phyloP scores from a whole-genome alignment of 345 rosid species.

The Acer campestre region DNA sequence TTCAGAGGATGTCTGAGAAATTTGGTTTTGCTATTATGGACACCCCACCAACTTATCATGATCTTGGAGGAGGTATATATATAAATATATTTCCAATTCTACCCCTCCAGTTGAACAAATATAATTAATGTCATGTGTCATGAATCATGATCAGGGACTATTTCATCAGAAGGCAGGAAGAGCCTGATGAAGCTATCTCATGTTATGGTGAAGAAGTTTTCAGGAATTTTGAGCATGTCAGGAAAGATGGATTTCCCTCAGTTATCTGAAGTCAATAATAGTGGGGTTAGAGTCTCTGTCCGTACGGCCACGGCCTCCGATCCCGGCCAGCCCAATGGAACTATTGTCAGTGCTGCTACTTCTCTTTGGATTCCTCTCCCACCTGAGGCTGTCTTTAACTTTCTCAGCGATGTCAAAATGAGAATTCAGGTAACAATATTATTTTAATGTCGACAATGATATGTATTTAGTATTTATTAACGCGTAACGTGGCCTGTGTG shows the following conservation, averaged over 20 bases:
- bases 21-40: conserved; percentile 27
- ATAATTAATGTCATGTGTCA: too few relatives aligned
- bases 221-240: conserved; percentile 51
- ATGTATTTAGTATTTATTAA: background rate
- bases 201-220: conserved; percentile 67
- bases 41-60: conserved; percentile 14
- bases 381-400: conserved; percentile 45
- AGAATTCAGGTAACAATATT: conserved; percentile 46
- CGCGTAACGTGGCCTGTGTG: background rate
- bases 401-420: conserved; percentile 35
- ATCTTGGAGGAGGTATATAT: conserved; percentile 42
- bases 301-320: conserved; percentile 37
- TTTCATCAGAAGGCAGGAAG: conserved; percentile 36
- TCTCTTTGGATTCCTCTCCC: conserved; percentile 59
- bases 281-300: conserved; percentile 58
- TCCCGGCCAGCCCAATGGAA: conserved; percentile 57
- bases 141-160: conserved; percentile 22
- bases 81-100: background rate
- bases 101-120: background rate
- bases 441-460: too few relatives aligned
- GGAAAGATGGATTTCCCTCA: conserved; percentile 52
- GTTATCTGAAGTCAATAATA: conserved; percentile 37
- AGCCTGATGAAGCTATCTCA: conserved; percentile 58
- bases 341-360: conserved; percentile 58
- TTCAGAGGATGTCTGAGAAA: conserved; percentile 69